phyloP scores from a whole-genome alignment of 768 basidiomycete genomes.

The Psilocybe azurescens region DNA sequence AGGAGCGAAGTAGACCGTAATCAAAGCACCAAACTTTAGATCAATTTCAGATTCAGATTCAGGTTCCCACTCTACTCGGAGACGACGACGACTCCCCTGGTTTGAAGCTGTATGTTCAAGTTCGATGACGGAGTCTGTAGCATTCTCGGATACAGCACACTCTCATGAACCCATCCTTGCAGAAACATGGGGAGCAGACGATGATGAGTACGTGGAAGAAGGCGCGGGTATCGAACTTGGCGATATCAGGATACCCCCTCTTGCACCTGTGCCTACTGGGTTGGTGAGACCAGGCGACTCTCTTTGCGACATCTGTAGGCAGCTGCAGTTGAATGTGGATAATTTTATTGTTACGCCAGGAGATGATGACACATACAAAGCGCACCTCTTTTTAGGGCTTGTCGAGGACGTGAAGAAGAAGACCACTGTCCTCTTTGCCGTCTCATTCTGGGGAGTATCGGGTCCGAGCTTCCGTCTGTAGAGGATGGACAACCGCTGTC shows the following conservation, averaged over 20 bases:
- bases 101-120: too few relatives aligned
- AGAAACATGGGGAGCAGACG: too few relatives aligned
- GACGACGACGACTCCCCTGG: too few relatives aligned
- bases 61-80: too few relatives aligned
- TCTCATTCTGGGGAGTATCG: conserved; percentile 2
- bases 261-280: conserved; percentile 10
- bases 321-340: background rate
- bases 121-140: too few relatives aligned
- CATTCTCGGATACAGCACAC: too few relatives aligned
- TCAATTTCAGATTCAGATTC: too few relatives aligned
- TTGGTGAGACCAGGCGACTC: conserved; percentile 2
- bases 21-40: too few relatives aligned
- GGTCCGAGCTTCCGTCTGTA: background rate
- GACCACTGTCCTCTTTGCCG: conserved; percentile 12
- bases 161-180: too few relatives aligned
- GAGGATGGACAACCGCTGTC: conserved; percentile 7
- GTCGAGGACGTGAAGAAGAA: conserved; percentile 13
- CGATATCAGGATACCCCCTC: background rate
- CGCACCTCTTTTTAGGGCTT: conserved; percentile 2
- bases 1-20: too few relatives aligned
- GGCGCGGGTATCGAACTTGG: too few relatives aligned
- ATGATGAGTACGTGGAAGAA: too few relatives aligned
- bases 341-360: conserved; percentile 5
- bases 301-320: conserved; percentile 11
- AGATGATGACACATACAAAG: background rate